phyloP scores from a whole-genome alignment of 148 eudicot genomes.

The Rhododendron griersonianum region DNA sequence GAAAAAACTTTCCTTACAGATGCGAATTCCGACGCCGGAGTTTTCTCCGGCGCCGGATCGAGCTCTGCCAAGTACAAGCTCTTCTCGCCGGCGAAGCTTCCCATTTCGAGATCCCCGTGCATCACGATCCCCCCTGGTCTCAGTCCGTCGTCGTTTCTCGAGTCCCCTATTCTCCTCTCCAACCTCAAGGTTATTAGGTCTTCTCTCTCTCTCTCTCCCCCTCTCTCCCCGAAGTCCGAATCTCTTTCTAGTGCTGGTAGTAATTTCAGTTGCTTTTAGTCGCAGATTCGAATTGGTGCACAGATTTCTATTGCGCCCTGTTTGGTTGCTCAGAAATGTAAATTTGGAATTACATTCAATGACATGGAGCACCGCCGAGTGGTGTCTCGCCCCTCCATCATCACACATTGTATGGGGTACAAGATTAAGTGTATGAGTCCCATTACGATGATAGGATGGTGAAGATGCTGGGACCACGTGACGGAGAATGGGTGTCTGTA shows the following conservation, averaged over 20 bases:
- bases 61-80: slow-evolving; percentile 58
- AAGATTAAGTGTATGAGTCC: too few species aligned
- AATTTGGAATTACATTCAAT: neutral
- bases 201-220: neutral
- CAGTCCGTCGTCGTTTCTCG: slow-evolving; percentile 91
- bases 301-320: neutral
- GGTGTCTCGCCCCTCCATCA: neutral
- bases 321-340: slow-evolving; percentile 1
- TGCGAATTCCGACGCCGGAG: slow-evolving; percentile 18
- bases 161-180: slow-evolving; percentile 90
- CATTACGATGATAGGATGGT: too few species aligned
- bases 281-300: too few species aligned
- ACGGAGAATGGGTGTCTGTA: too few species aligned
- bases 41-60: slow-evolving; percentile 15
- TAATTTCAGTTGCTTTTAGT: too few species aligned
- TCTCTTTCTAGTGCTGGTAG: neutral
- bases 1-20: neutral
- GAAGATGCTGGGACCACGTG: too few species aligned
- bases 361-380: neutral
- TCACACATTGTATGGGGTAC: neutral
- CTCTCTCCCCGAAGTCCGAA: too few species aligned
- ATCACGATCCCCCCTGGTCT: slow-evolving; percentile 78
- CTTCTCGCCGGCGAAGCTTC: slow-evolving; percentile 90
- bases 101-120: slow-evolving; percentile 73
- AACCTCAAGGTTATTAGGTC: slow-evolving; percentile 68